Conservation (phyloP, 495 filamentous ascomycete species). For the Aspergillus egyptiacus region DNA sequence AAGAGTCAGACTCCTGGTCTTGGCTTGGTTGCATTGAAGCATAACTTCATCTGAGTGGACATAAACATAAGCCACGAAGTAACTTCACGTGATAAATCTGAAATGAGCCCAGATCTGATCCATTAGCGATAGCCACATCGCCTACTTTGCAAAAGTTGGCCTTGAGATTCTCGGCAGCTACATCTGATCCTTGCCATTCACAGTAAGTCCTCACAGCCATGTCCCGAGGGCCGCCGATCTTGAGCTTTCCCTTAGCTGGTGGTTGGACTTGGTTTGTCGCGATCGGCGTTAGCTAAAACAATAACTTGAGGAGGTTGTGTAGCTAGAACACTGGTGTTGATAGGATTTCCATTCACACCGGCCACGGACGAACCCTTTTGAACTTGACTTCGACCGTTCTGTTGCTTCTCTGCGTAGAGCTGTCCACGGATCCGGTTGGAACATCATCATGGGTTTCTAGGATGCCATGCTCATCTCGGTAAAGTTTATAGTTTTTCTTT, state of each 20-base stretch:
- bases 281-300: not conserved
- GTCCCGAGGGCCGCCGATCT: conserved; percentile 19
- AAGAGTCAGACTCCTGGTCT: not conserved
- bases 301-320: no score
- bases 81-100: not conserved
- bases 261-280: not conserved
- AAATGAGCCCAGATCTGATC: conserved; percentile 14
- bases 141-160: conserved; percentile 18
- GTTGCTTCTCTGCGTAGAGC: no score
- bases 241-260: not conserved
- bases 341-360: no score
- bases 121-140: conserved; percentile 15
- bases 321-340: no score
- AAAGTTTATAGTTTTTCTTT: not conserved
- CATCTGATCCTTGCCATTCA: conserved; percentile 20
- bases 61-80: not conserved
- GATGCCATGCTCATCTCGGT: not conserved
- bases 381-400: no score
- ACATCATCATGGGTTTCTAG: no score
- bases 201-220: conserved; percentile 21
- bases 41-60: not conserved
- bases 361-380: conserved; percentile 12
- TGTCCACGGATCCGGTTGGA: no score
- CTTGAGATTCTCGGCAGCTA: conserved; percentile 13
- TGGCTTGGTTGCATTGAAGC: not conserved